These are phyloP conservation scores for Davidsoniella virescens DNA, from an alignment of 2,329 filamentous ascomycete species.

Conservation along the genomic window DNA sequence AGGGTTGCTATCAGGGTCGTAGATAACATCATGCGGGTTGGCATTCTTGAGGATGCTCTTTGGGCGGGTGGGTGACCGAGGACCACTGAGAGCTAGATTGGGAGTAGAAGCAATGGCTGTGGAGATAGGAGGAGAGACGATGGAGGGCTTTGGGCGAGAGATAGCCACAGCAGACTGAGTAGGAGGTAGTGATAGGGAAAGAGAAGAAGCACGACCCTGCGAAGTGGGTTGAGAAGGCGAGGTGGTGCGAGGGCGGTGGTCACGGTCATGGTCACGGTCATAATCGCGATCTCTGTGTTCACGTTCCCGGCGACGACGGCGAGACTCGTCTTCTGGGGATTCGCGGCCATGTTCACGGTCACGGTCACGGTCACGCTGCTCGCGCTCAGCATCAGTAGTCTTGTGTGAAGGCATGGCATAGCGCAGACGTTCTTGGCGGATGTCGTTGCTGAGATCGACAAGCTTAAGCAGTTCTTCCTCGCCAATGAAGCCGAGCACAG, in stretches of 20 bases:
- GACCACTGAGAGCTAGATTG: neutral
- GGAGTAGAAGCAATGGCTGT: neutral
- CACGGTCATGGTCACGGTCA: conserved; percentile 22
- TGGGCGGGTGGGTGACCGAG: conserved; percentile 19
- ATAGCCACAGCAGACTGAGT: conserved; percentile 1
- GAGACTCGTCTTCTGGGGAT: conserved; percentile 19
- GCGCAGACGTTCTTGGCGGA: conserved; percentile 6
- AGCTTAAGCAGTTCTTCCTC: conserved; percentile 30
- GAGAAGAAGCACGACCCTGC: conserved; percentile 5
- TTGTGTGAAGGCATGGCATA: conserved; percentile 5
- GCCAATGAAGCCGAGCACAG: conserved; percentile 38
- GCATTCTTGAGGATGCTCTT: conserved; percentile 48
- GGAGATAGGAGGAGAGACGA: conserved; percentile 5
- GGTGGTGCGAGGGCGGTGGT: conserved; percentile 16
- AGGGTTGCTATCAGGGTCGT: conserved; percentile 28
- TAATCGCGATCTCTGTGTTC: conserved; percentile 21
- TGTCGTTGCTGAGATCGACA: conserved; percentile 3
- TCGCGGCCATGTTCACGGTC: conserved; percentile 16
- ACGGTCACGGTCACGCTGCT: neutral
- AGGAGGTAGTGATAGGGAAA: conserved; percentile 3
- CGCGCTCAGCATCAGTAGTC: neutral
- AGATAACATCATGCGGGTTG: conserved; percentile 39
- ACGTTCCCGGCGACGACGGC: conserved; percentile 19
- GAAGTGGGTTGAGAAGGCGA: conserved; percentile 19
- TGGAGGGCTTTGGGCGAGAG: conserved; percentile 4